Evolutionary conservation across 192 early-diverging fungal species (phyloP), one percentile per base, ranked within the genome.

Genomic region (Podila epigama): DNA sequence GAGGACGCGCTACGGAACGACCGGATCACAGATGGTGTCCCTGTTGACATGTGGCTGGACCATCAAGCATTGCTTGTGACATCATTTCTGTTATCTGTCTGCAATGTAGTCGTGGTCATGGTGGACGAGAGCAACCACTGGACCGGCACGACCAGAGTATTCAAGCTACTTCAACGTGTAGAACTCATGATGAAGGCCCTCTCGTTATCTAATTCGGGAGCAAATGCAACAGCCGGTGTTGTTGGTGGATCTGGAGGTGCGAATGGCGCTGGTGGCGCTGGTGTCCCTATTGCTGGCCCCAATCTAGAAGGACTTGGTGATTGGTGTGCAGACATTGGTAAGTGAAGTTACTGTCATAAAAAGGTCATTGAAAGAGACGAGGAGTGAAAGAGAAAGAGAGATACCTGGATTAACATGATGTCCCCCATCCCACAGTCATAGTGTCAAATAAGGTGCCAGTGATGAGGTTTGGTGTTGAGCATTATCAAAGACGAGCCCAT

Each of bases 21-120:
- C 6, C 60, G 70, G 1, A 50, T 79, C 36, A 15, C 66, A 22
- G 70, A 85, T n/a, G 82, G 78, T 5, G 41, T 80, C 1, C 69
- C 75, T 16, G 59, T 79, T 4, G 82, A 83, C 40, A 27, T 79
- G 13, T 86, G 83, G 83, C 50, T 82, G 16, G 83, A 82, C 33
- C 41, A 80, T 8, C 79, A 89, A 55, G 68, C 85, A 7, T 63
- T 91, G 20, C 66, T 84, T 7, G 40, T 86, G 39, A 77, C 87
- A 0, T 67, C 87, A 25, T 90, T 91, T 52, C 63, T 92, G 66
- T 60, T 89, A 5, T 85, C 83, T 9, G 81, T 91, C 10, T 92
- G 90, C 53, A 89, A 92, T 61, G 85, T 91, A 10, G 68, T 92
- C 8, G 15, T 92, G 12, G 68, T 91, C 10, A 85, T 92, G 8